Evolutionary conservation across 257 asterid species (phyloP).

Genomic region (Petrea volubilis): DNA sequence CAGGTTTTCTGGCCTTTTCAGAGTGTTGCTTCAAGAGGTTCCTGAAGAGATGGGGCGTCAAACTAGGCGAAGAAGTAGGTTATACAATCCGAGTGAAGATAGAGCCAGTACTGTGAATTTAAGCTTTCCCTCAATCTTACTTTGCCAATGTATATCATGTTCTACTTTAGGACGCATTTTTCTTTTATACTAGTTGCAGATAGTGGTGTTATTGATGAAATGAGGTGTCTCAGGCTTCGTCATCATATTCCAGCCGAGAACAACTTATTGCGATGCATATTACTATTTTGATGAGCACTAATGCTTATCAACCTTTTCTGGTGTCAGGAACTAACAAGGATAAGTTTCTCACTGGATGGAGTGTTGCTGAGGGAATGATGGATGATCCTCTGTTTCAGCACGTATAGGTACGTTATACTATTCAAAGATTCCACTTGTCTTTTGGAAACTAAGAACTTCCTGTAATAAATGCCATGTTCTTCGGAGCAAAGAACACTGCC

Average conservation of each 20-base stretch:
- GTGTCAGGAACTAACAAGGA: conserved; percentile 75
- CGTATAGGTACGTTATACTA: conserved; percentile 65
- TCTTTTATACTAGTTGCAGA: no score
- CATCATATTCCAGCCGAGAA: conserved; percentile 1
- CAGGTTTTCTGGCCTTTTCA: conserved; percentile 33
- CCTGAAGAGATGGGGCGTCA: conserved; percentile 95
- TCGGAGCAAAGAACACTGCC: background rate
- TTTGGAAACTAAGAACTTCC: background rate
- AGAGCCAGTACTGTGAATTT: conserved; percentile 58
- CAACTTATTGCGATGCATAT: background rate
- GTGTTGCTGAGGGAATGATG: conserved; percentile 98
- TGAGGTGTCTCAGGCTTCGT: background rate
- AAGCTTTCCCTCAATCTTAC: conserved; percentile 8
- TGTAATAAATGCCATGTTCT: background rate
- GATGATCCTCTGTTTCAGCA: conserved; percentile 96
- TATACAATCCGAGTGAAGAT: conserved; percentile 96
- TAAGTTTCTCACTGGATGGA: conserved; percentile 93
- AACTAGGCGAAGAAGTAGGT: conserved; percentile 94
- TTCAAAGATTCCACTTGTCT: background rate
- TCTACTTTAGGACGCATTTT: no score
- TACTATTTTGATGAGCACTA: conserved; percentile 25
- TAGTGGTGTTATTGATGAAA: conserved; percentile 1
- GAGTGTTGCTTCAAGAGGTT: conserved; percentile 88
- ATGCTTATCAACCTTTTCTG: conserved; percentile 27
- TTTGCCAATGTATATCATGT: no score